Evolutionary conservation across 2,329 filamentous ascomycete species (phyloP).

Genomic region (Fusarium sp.): DNA sequence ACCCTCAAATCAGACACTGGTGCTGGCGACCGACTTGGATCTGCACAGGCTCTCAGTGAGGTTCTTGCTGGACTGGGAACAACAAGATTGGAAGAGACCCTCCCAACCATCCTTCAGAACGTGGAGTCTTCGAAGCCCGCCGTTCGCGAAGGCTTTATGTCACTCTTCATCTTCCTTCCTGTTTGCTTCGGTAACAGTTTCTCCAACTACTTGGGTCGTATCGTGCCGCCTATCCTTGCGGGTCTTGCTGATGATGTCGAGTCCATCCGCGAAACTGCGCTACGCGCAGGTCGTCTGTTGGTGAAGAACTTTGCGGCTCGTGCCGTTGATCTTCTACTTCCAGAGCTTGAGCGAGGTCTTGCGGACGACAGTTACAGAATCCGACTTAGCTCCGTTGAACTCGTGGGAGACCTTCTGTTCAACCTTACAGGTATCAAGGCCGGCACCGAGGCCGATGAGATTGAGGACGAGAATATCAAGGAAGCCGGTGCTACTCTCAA

Average conservation of each 20-base stretch:
- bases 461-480: conserved; percentile 80
- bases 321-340: conserved; percentile 91
- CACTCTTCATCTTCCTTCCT: conserved; percentile 97
- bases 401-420: conserved; percentile 96
- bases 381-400: conserved; percentile 95
- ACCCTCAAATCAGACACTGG: conserved; percentile 97
- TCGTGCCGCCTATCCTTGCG: conserved; percentile 93
- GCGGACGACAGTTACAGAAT: conserved; percentile 99
- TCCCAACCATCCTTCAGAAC: conserved; percentile 96
- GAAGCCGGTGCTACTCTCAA: conserved; percentile 94
- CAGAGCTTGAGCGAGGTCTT: conserved; percentile 93
- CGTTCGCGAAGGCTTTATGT: conserved; percentile 99
- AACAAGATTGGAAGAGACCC: conserved; percentile 89
- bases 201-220: conserved; percentile 91
- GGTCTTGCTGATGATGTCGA: conserved; percentile 96
- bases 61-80: conserved; percentile 96
- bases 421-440: conserved; percentile 95
- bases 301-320: conserved; percentile 99
- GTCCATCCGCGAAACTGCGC: conserved; percentile 94
- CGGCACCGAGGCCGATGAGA: conserved; percentile 78
- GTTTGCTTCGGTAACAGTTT: conserved; percentile 99
- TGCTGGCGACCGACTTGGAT: conserved; percentile 94
- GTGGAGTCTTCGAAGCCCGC: conserved; percentile 90
- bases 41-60: conserved; percentile 94
- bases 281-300: conserved; percentile 90